These are phyloP conservation scores for Trichosporon sp. DNA, from an alignment of 1,284 basidiomycete genomes.

Conservation along the genomic window DNA sequence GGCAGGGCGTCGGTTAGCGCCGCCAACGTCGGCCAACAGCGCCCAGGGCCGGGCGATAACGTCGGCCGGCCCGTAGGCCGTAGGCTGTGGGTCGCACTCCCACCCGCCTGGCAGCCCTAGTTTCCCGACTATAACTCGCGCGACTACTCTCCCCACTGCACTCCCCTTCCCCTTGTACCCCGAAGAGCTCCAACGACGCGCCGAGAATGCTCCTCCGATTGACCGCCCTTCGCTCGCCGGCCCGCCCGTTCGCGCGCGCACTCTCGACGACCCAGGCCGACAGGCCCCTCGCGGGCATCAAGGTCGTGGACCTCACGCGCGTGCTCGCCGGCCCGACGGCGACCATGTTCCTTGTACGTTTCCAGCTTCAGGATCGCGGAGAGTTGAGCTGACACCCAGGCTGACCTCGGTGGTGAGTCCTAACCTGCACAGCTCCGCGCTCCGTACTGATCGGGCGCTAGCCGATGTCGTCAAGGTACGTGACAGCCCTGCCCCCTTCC, in stretches of 20 bases:
- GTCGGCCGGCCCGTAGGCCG: no score
- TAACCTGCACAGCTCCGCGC: no score
- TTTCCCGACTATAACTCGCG: not conserved
- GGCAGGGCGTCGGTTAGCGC: not conserved
- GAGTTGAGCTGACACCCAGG: constrained; percentile 20
- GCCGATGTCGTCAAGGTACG: constrained; percentile 79
- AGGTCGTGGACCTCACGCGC: constrained; percentile 78
- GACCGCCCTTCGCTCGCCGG: not conserved
- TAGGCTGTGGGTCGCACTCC: not conserved
- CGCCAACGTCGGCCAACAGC: constrained; percentile 4
- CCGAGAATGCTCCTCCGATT: not conserved
- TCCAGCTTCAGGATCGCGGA: constrained; percentile 48
- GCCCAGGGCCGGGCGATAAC: not conserved
- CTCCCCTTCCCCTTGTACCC: no score
- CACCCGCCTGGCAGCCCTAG: not conserved
- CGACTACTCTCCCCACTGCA: not conserved
- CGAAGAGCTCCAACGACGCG: not conserved
- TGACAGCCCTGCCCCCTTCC: not conserved
- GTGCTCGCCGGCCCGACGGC: constrained; percentile 84
- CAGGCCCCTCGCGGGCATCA: constrained; percentile 67
- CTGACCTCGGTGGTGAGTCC: constrained; percentile 30
- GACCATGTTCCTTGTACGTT: constrained; percentile 84
- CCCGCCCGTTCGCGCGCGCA: not conserved
- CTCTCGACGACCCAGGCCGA: constrained; percentile 58
- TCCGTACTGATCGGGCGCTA: constrained; percentile 29